phyloP scores from a whole-genome alignment of 2,329 filamentous ascomycete species.

The Ciborinia camelliae region DNA sequence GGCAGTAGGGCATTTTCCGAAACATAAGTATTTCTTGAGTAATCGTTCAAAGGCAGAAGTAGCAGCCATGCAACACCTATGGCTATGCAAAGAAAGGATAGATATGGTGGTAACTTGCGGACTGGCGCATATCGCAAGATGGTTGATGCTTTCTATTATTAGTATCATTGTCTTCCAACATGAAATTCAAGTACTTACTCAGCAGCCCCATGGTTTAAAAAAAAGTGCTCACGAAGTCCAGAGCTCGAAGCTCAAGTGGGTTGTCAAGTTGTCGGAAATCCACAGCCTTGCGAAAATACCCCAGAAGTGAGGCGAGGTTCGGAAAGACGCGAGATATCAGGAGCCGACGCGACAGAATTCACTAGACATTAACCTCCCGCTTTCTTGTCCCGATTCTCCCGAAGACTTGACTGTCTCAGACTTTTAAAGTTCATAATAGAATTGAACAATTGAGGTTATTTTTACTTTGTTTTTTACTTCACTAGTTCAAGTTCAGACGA shows the following conservation, averaged over 20 bases:
- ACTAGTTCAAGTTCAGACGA: background rate
- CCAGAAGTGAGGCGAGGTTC: constrained; percentile 7
- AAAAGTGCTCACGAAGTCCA: background rate
- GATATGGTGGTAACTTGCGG: constrained; percentile 78
- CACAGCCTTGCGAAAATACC: constrained; percentile 9
- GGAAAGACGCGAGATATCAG: constrained; percentile 13
- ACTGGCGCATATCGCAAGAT: constrained; percentile 77
- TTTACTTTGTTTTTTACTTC: background rate
- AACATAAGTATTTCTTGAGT: constrained; percentile 90
- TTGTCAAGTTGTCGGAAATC: background rate
- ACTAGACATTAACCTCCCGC: background rate
- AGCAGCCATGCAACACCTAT: constrained; percentile 88
- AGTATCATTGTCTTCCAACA: constrained; percentile 18
- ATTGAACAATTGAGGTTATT: background rate
- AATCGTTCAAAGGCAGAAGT: constrained; percentile 82
- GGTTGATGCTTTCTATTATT: constrained; percentile 46
- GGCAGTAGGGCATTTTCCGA: constrained; percentile 95
- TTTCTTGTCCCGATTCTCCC: background rate
- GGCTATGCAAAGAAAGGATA: constrained; percentile 80
- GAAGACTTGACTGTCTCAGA: background rate
- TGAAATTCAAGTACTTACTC: constrained; percentile 23
- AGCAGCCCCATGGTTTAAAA: constrained; percentile 29
- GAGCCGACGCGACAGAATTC: constrained; percentile 16
- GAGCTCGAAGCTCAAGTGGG: background rate
- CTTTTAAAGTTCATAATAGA: background rate